phyloP scores from a whole-genome alignment of 306 rosid species.

The Comarum palustre region DNA sequence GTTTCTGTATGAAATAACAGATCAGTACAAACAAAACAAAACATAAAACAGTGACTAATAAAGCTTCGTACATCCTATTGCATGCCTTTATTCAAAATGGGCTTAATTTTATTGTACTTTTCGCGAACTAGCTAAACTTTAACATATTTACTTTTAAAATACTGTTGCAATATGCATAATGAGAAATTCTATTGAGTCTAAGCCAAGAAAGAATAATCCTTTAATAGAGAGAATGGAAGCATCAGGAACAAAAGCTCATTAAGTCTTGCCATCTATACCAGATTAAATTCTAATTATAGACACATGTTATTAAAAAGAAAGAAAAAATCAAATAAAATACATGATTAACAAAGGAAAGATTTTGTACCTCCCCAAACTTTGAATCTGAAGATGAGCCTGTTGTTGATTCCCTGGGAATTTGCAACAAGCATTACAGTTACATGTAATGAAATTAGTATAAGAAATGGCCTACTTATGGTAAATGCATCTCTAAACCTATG shows the following conservation, averaged over 20 bases:
- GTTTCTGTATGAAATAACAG: neutral
- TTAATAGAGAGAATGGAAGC: neutral
- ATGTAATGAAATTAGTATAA: constrained; percentile 17
- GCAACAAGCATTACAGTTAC: constrained; percentile 28
- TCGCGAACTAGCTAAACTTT: neutral
- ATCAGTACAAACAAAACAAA: neutral
- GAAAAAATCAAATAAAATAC: neutral
- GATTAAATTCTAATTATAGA: neutral
- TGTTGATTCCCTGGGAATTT: constrained; percentile 72
- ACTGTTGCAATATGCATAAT: neutral
- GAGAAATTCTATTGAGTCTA: neutral
- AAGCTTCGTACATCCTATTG: neutral
- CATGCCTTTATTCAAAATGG: neutral
- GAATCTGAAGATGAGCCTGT: constrained; percentile 62
- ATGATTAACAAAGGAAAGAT: constrained; percentile 16
- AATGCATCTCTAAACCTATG: constrained; percentile 20
- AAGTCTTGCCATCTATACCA: neutral
- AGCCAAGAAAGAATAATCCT: neutral
- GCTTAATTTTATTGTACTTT: neutral
- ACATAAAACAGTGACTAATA: neutral
- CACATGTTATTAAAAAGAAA: neutral
- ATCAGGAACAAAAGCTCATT: neutral
- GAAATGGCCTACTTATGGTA: neutral
- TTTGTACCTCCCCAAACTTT: constrained; percentile 90
- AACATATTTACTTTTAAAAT: neutral